Base-by-base conservation (phyloP, 257 asterid genomes). In the Scutellaria minor region DNA sequence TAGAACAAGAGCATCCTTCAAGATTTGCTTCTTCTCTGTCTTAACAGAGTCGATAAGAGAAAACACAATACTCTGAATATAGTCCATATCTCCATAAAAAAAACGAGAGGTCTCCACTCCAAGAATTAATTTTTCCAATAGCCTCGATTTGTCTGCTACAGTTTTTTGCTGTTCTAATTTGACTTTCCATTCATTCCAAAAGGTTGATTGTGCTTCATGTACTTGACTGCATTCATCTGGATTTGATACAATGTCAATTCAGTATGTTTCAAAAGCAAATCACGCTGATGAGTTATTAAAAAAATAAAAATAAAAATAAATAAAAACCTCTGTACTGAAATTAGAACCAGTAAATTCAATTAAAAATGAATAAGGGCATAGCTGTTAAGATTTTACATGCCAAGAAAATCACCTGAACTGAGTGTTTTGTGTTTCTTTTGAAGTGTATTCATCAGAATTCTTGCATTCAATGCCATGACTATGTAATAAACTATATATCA, bases 171-270 rank as follows among this genome's bases (percentile, higher is more conserved):
- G 96, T 83, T 95, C 97, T 66, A 95, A 71, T 86, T 92, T 95
- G 74, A 83, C 70, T 85, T 92, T 92, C 99, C 99, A 95, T 77
- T 92, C 98, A 66, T 87, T 92, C 99, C 99, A 95, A 78, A 90
- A 95, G 74, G 98, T 86, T 47, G 99, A 92, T 63, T 92, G 99
- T 64, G 97, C 90, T 83, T 84, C 86, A 54, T 88, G 96, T 58
- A 91, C 84, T 65, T 80, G 85, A 69, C 80, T 87, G 83, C 86
- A 82, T 79, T 88, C 97, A 73, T 90, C 99, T 91, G 85, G 75
- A 78, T 79, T 67, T 70, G 50, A 68, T 63, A 75, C 44, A 82
- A 78, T 31, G 50, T 13, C 47, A 74, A 61, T 27, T 50, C 10
- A 74, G 48, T 18, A 54, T 9, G 52, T 44, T 66, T 55, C 9